Base-by-base conservation (phyloP, 2,329 filamentous ascomycete species). In the Aureobasidium leucospermi region DNA sequence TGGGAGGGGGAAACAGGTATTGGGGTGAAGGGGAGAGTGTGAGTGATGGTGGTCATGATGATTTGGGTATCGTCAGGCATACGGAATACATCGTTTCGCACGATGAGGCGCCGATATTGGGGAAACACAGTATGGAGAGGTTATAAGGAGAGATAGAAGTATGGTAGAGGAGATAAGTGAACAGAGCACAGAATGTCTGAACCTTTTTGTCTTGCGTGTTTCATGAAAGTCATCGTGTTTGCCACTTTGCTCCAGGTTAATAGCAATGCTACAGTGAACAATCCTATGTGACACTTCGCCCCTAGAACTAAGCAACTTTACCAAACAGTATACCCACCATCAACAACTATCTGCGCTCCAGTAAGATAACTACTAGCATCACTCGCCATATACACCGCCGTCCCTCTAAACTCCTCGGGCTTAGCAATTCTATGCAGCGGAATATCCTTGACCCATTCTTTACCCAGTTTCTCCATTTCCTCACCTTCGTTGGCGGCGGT, bases 401-500 rank as follows among this genome's bases (percentile, higher is more conserved):
- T 70, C 1, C 74, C 73, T 48, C 70, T 69, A 29, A 75, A 65
- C 60, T 75, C 73, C 28, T 69, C 70, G 10, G 74, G 72, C 60
- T 73, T 69, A 2, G 66, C 73, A 41, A 76, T 65, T 10, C 74
- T 65, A 16, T 68, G 67, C 59, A 72, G 65, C 1, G 72, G 73
- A n/a, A 74, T 72, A 59, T 68, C 66, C 52, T 69, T 69, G 34
- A 71, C 60, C 73, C 73, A 75, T 31, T 66, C 63, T 6, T 71
- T 67, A 53, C 61, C 62, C 59, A 65, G 60, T 43, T 66, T 62
- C 51, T 73, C 68, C 9, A 75, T 69, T 43, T 74, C 68, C 23
- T 67, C 68, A 2, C 72, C 72, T 63, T 74, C 69, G 49, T 72
- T 70, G 55, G 11, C 62, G 29, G 73, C 67, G 1, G 71, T 73